These are phyloP conservation scores for Colletotrichum tofieldiae DNA, from an alignment of 2,329 filamentous ascomycete species.

Conservation along the genomic window DNA sequence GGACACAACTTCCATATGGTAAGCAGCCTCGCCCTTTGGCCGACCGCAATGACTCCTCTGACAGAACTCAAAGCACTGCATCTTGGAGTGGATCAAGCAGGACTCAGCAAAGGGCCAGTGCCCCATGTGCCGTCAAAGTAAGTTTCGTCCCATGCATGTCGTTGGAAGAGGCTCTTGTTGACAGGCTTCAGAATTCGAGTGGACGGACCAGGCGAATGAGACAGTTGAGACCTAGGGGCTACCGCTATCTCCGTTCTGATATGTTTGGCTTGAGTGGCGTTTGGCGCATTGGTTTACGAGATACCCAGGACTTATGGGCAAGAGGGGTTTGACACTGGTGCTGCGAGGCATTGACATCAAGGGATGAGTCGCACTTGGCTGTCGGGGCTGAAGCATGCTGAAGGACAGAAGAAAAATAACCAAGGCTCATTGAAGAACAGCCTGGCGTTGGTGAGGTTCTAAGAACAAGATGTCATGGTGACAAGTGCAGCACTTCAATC, in stretches of 20 bases:
- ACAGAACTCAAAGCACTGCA: conserved; percentile 81
- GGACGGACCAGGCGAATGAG: conserved; percentile 56
- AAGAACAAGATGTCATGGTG: not conserved
- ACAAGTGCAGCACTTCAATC: not conserved
- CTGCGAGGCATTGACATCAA: too few species aligned
- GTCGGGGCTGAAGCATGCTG: not conserved
- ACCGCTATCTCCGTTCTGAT: conserved; percentile 31
- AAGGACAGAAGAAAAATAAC: too few species aligned
- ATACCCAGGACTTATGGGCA: conserved; percentile 25
- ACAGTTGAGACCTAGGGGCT: conserved; percentile 44
- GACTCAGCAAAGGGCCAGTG: conserved; percentile 94
- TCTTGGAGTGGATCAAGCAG: conserved; percentile 95
- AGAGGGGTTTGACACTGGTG: not conserved
- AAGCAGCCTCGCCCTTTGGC: conserved; percentile 47
- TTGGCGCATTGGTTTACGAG: conserved; percentile 31
- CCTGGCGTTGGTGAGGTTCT: not conserved
- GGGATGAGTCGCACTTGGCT: not conserved
- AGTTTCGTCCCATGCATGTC: conserved; percentile 46
- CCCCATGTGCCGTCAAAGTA: conserved; percentile 98
- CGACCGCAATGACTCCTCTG: conserved; percentile 37
- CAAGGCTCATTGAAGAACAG: not conserved
- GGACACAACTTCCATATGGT: conserved; percentile 99
- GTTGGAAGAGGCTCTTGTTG: not conserved
- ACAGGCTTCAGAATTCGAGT: conserved; percentile 56
- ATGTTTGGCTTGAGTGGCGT: conserved; percentile 22